These are phyloP conservation scores for Paramyrothecium sp. DNA, from an alignment of 2,329 filamentous ascomycete species.

Conservation along the genomic window DNA sequence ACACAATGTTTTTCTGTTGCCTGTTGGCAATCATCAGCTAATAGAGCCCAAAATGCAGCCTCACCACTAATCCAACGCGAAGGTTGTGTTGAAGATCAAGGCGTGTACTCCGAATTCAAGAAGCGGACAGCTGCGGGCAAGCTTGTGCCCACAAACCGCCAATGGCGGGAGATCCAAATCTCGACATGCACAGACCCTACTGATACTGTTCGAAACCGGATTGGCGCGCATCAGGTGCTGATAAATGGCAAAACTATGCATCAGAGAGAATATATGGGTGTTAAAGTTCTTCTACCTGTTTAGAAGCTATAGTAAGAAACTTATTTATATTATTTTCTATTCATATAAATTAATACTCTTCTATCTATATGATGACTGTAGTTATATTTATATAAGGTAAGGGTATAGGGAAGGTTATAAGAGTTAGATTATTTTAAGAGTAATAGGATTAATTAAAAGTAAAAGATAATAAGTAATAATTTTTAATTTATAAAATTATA, in stretches of 20 bases:
- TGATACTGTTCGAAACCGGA: slow-evolving; percentile 34
- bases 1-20: no score
- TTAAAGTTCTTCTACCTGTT: slow-evolving; percentile 42
- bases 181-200: slow-evolving; percentile 40
- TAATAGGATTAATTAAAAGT: no score
- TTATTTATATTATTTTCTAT: background rate
- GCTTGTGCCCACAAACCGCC: slow-evolving; percentile 40
- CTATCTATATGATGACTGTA: no score
- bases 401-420: no score
- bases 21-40: background rate
- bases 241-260: slow-evolving; percentile 44
- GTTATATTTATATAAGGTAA: no score
- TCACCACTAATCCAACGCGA: slow-evolving; percentile 30
- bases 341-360: background rate
- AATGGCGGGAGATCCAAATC: slow-evolving; percentile 51
- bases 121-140: slow-evolving; percentile 34
- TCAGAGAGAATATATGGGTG: slow-evolving; percentile 44
- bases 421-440: no score
- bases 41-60: slow-evolving; percentile 4
- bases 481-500: no score
- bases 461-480: no score
- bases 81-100: slow-evolving; percentile 41
- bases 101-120: slow-evolving; percentile 45
- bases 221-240: slow-evolving; percentile 39
- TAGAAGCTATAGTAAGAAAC: slow-evolving; percentile 12